Base-by-base conservation (phyloP, 2,329 filamentous ascomycete species). In the Aspergillus fijiensis region DNA sequence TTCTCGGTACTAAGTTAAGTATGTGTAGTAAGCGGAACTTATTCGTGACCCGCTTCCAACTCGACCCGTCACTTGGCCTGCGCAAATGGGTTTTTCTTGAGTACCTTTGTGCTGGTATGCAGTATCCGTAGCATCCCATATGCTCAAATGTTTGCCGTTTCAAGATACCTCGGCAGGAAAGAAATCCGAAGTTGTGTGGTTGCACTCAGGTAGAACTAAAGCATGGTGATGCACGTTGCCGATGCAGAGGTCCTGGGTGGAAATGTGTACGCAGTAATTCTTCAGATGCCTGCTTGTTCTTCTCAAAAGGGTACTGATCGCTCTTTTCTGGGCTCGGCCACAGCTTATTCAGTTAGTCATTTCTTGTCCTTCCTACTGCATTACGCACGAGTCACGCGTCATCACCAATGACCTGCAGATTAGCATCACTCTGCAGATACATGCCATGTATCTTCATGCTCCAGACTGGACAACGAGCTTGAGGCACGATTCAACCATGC, bases 281-380 rank as follows among this genome's bases (percentile, higher is more conserved):
- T 42, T 31, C 39, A 19, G 25, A 55, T 55, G 47, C 39, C 39
- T 48, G 39, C 39, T 55, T 48, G 9, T 2, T 31, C 10, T 23
- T 55, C 52, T 21, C 25, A 21, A 55, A 55, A 14, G 5, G 52
- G 52, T 33, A 55, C 31, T 48, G 39, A 48, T 55, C 33, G 52
- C 52, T 55, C 31, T 27, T 29, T 16, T 45, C 39, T 19, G 10
- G 39, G 39, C 39, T 19, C n/a, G 16, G 16, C 39, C 39, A 45
- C 39, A 16, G 39, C 39, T 45, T 45, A 45, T 45, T 19, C 16
- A 19, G n/a, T 45, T 47, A 57, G 49, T 51, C 55, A 33, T 65
- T 16, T 21, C 25, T 27, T 25, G 39, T 6, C 16, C 25, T 16
- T 5, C 39, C n/a, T 14, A 45, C 39, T 45, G 39, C 16, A 45